phyloP scores from a whole-genome alignment of 768 basidiomycete genomes.

The Chiua virens region DNA sequence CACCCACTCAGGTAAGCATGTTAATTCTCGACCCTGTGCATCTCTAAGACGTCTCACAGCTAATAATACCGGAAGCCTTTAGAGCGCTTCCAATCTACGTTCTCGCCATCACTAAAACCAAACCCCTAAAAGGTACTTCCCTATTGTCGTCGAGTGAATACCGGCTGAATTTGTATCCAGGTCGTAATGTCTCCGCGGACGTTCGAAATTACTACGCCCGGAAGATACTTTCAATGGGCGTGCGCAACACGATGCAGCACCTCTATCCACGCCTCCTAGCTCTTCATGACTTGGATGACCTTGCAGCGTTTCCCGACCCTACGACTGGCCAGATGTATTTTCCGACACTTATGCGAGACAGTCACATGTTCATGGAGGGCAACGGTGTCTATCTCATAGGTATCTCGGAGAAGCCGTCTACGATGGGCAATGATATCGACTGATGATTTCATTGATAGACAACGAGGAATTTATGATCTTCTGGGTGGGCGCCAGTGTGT shows the following conservation, averaged over 20 bases:
- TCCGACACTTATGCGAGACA: constrained; percentile 79
- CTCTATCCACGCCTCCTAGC: constrained; percentile 90
- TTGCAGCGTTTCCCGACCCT: constrained; percentile 66
- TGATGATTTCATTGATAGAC: constrained; percentile 45
- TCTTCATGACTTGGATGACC: constrained; percentile 77
- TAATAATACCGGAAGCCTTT: constrained; percentile 94
- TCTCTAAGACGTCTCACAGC: constrained; percentile 41
- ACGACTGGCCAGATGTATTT: constrained; percentile 57
- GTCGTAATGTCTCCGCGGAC: constrained; percentile 87
- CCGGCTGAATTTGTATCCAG: constrained; percentile 38
- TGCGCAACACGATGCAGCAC: constrained; percentile 68
- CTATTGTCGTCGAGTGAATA: not conserved
- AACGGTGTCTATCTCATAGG: constrained; percentile 93
- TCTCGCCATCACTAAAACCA: constrained; percentile 81
- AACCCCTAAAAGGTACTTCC: constrained; percentile 83
- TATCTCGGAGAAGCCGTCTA: constrained; percentile 34
- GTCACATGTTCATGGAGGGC: constrained; percentile 85
- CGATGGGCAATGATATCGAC: constrained; percentile 15
- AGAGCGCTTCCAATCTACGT: constrained; percentile 80
- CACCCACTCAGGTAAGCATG: constrained; percentile 68
- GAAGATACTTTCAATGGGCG: constrained; percentile 66
- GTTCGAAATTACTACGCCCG: constrained; percentile 87
- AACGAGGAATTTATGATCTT: constrained; percentile 87
- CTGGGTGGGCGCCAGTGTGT: constrained; percentile 85
- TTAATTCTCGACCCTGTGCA: not conserved